Evolutionary conservation across 2,329 filamentous ascomycete genomes (phyloP).

Genomic region (Esteya vermicola): DNA sequence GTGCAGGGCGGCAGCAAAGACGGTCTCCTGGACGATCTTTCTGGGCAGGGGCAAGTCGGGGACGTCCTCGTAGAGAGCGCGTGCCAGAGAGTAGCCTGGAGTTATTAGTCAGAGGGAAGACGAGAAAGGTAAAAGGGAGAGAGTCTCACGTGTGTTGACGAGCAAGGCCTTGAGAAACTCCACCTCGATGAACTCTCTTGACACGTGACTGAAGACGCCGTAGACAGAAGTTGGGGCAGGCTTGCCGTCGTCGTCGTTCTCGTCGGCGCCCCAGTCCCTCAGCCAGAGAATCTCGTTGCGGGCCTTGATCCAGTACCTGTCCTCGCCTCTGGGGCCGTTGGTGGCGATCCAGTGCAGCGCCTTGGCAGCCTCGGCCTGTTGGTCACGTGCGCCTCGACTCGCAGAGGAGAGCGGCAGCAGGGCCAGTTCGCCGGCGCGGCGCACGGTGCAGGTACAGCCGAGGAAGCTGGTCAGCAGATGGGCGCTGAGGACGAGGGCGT

Average conservation of each 20-base stretch:
- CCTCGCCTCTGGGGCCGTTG: slow-evolving; percentile 41
- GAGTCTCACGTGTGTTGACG: slow-evolving; percentile 44
- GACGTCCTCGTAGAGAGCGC: slow-evolving; percentile 44
- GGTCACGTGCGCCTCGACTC: slow-evolving; percentile 51
- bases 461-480: slow-evolving; percentile 28
- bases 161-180: slow-evolving; percentile 58
- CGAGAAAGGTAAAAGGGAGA: neutral
- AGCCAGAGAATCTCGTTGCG: slow-evolving; percentile 60
- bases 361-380: slow-evolving; percentile 42
- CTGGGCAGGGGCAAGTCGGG: slow-evolving; percentile 32
- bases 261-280: slow-evolving; percentile 51
- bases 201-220: slow-evolving; percentile 46
- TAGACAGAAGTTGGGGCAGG: slow-evolving; percentile 6
- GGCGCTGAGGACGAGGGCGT: slow-evolving; percentile 48
- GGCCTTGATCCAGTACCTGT: slow-evolving; percentile 46
- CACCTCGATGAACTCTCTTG: slow-evolving; percentile 47
- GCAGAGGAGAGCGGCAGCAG: slow-evolving; percentile 49
- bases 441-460: slow-evolving; percentile 35
- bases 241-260: slow-evolving; percentile 15
- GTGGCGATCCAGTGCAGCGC: slow-evolving; percentile 39
- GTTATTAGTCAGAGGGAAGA: neutral
- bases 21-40: slow-evolving; percentile 40
- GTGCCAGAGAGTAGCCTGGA: slow-evolving; percentile 47
- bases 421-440: slow-evolving; percentile 45
- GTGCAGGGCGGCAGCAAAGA: slow-evolving; percentile 49